These are phyloP conservation scores for Aristolochia californica DNA, from an alignment of 164 flowering plant genomes.

Conservation along the genomic window DNA sequence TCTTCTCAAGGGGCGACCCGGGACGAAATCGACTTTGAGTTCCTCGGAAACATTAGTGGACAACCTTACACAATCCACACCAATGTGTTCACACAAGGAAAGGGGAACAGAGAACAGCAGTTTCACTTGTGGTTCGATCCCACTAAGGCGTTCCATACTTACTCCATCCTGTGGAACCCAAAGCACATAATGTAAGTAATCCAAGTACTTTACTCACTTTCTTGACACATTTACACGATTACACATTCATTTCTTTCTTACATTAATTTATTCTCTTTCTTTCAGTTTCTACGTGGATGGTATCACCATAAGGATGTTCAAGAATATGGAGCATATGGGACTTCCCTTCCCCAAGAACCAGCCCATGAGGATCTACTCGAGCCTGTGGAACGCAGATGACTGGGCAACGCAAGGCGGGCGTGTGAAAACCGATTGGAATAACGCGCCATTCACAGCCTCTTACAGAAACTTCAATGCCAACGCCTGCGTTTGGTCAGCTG, in stretches of 20 bases:
- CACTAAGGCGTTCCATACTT: constrained; percentile 8
- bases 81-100: constrained; percentile 13
- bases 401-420: constrained; percentile 6
- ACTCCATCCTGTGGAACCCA: constrained; percentile 13
- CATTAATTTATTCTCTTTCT: background rate
- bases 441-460: constrained; percentile 5
- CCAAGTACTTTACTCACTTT: too few species aligned
- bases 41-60: constrained; percentile 10
- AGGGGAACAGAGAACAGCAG: constrained; percentile 13
- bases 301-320: constrained; percentile 2
- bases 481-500: constrained; percentile 8
- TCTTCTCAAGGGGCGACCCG: constrained; percentile 7
- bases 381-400: constrained; percentile 7
- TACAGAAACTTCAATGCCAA: constrained; percentile 1
- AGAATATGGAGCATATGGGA: background rate
- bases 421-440: constrained; percentile 3
- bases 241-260: too few species aligned
- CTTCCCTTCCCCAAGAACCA: constrained; percentile 6
- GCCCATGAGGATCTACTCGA: constrained; percentile 2
- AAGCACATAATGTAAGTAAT: constrained; percentile 5
- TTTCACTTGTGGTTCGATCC: constrained; percentile 15
- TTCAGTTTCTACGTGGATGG: constrained; percentile 7
- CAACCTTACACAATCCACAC: constrained; percentile 13
- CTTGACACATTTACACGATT: too few species aligned
- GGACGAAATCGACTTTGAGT: constrained; percentile 14